phyloP scores from a whole-genome alignment of 2,329 filamentous ascomycete species.

The Penicillium concentricum region DNA sequence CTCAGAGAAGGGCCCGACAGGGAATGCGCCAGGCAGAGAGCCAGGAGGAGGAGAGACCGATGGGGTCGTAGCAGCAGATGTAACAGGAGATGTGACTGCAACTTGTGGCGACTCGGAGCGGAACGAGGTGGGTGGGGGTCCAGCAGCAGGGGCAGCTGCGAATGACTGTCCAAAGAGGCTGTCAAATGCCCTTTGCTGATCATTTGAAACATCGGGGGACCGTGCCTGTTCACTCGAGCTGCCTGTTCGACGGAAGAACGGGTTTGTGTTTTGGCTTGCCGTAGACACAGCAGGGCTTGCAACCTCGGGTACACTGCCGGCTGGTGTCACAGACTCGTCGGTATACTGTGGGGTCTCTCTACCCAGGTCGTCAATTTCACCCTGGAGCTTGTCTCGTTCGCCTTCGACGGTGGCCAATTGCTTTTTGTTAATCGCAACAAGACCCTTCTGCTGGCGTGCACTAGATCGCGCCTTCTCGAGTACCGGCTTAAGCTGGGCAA shows the following conservation, averaged over 20 bases:
- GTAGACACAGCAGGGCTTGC: conserved; percentile 64
- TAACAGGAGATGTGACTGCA: conserved; percentile 44
- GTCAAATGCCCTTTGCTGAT: conserved; percentile 72
- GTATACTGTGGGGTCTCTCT: conserved; percentile 60
- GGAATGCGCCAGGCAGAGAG: conserved; percentile 24
- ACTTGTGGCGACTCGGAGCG: conserved; percentile 51
- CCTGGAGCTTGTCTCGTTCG: conserved; percentile 83
- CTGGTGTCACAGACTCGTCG: conserved; percentile 44
- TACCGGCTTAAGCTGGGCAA: conserved; percentile 79
- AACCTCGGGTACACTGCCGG: conserved; percentile 50
- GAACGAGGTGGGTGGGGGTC: conserved; percentile 61
- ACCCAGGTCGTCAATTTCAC: conserved; percentile 68
- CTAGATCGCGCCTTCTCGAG: conserved; percentile 92
- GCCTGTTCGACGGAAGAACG: conserved; percentile 74
- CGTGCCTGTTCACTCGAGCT: conserved; percentile 50
- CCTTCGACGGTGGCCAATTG: conserved; percentile 85
- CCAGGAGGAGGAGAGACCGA: conserved; percentile 61
- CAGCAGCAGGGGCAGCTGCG: conserved; percentile 40
- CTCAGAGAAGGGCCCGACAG: conserved; percentile 23
- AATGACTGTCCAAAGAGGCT: conserved; percentile 78
- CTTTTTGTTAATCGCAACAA: conserved; percentile 98
- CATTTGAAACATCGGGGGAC: conserved; percentile 43
- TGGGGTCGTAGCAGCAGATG: conserved; percentile 56
- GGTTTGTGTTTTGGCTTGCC: conserved; percentile 77
- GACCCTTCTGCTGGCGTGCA: conserved; percentile 89